Evolutionary conservation across 2,329 filamentous ascomycete species (phyloP), one percentile per base, ranked within the genome.

Genomic region (Calonectria honghensis): DNA sequence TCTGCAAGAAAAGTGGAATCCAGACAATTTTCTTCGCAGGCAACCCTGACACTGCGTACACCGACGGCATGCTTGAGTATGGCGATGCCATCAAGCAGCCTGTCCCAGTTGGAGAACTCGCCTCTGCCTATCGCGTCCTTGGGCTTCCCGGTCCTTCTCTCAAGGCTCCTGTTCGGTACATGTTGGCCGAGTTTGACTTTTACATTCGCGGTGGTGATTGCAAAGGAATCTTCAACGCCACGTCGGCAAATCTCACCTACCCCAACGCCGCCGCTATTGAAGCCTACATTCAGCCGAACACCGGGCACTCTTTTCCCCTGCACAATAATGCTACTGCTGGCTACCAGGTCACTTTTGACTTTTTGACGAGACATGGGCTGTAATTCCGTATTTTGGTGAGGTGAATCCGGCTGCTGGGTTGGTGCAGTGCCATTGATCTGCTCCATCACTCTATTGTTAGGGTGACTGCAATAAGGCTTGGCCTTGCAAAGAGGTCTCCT

Each of bases 151-250:
- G 48, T 4, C 48, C 48, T 51, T 51, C 48, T 27, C 48, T 51
- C 11, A 51, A 27, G 48, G n/a, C 48, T 1, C 48, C 48, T 27
- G 48, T 35, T 31, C 48, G 73, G 48, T 83, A 82, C 69, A 77
- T 85, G 14, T 66, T 82, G 24, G 81, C 81, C 51, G 84, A 84
- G 72, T 80, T 79, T 29, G 83, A 85, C 76, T 81, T 82, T 70
- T 76, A 74, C 69, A 76, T 84, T 59, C 87, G 86, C 75, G 77
- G 72, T 48, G 84, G 85, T 27, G 81, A 86, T 77, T 87, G 85
- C 75, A 84, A 80, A 18, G 79, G 76, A 72, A 66, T 63, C 14
- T 72, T 51, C 50, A 68, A 68, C 27, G 48, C 54, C 50, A 52
- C 68, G 32, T 29, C 31, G 3, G 68, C 80, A 54, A 70, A 63